Evolutionary conservation across 2,329 filamentous ascomycete species (phyloP).

Genomic region (Phyllosticta capitalensis): DNA sequence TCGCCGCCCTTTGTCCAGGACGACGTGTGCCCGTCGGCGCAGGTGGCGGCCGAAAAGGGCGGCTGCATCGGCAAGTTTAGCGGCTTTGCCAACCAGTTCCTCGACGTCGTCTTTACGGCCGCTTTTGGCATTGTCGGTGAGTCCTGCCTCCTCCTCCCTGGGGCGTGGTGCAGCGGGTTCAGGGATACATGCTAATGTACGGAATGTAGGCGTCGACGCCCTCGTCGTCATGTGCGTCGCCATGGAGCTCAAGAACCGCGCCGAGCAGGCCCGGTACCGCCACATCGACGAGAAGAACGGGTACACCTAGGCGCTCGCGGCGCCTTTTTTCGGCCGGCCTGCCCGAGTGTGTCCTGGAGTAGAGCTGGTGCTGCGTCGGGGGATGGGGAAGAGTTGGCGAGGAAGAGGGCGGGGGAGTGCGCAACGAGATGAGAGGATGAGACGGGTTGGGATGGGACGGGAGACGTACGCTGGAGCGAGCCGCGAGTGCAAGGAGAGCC

Average conservation of each 20-base stretch:
- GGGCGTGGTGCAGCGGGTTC: too few relatives aligned
- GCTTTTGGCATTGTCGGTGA: conserved; percentile 68
- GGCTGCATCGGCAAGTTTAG: conserved; percentile 62
- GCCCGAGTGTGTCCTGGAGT: too few relatives aligned
- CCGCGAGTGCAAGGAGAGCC: too few relatives aligned
- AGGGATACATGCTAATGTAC: neutral
- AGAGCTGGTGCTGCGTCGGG: too few relatives aligned
- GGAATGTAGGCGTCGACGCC: conserved; percentile 36
- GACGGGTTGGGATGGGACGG: too few relatives aligned
- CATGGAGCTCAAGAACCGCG: conserved; percentile 70
- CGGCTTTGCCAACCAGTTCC: conserved; percentile 58
- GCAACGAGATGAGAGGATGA: too few relatives aligned
- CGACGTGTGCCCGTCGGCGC: conserved; percentile 56
- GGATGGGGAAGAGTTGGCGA: too few relatives aligned
- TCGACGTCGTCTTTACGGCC: conserved; percentile 70
- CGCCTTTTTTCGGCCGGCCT: too few relatives aligned
- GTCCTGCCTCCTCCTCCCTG: conserved; percentile 15
- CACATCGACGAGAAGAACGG: conserved; percentile 69
- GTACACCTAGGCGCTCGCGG: neutral
- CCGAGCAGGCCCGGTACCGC: conserved; percentile 68
- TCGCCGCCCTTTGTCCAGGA: conserved; percentile 60
- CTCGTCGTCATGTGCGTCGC: conserved; percentile 61
- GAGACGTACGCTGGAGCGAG: too few relatives aligned
- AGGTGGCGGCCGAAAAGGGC: conserved; percentile 58
- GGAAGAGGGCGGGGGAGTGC: too few relatives aligned